Evolutionary conservation across 169 alveolate genomes (phyloP).

Genomic region (Theileria sp.): DNA sequence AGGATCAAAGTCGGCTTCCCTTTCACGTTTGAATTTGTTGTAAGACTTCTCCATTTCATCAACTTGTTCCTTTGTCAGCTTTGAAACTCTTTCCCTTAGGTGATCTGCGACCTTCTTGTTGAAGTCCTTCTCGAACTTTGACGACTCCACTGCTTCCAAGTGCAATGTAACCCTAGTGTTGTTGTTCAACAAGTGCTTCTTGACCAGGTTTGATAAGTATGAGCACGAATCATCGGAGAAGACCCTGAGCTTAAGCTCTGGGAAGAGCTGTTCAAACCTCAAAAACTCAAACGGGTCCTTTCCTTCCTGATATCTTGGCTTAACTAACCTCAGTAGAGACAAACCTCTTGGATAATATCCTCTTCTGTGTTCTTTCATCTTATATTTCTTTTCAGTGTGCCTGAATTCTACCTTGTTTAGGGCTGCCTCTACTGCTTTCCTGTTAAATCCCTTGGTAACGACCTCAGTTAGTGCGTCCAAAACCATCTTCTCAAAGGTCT

Average conservation of each 20-base stretch:
- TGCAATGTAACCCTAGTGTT: constrained; percentile 67
- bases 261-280: constrained; percentile 36
- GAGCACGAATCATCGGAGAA: constrained; percentile 38
- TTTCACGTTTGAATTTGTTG: constrained; percentile 47
- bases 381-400: constrained; percentile 52
- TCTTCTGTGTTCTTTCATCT: constrained; percentile 55
- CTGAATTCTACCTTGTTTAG: constrained; percentile 70
- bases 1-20: constrained; percentile 62
- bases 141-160: constrained; percentile 66
- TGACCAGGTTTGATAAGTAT: constrained; percentile 64
- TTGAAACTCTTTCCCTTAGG: constrained; percentile 52
- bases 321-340: constrained; percentile 37
- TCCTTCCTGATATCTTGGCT: constrained; percentile 30
- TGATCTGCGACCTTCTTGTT: constrained; percentile 42
- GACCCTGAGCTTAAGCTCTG: constrained; percentile 29
- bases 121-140: constrained; percentile 57
- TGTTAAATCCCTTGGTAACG: constrained; percentile 69
- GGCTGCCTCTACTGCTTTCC: constrained; percentile 75
- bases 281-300: constrained; percentile 52
- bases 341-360: constrained; percentile 61
- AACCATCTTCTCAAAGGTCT: constrained; percentile 60
- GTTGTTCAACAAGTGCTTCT: constrained; percentile 69
- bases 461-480: constrained; percentile 60
- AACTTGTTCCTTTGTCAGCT: constrained; percentile 61
- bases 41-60: constrained; percentile 66